Conservation (phyloP, 371 early-diverging fungal genomes). For the Lichtheimia corymbifera region DNA sequence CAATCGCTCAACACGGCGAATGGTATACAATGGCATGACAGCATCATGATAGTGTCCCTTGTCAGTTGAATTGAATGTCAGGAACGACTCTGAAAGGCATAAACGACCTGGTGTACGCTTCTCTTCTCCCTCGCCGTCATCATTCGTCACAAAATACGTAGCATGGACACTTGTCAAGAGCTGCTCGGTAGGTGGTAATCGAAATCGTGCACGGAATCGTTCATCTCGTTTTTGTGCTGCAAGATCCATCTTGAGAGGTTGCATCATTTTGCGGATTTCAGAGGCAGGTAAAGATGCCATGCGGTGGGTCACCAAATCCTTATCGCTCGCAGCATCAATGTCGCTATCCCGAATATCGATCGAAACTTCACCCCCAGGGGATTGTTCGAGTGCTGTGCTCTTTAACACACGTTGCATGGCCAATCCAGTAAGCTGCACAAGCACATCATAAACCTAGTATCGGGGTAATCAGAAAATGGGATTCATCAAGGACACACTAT, state of each 20-base stretch:
- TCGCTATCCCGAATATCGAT: conserved; percentile 40
- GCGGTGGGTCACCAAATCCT: neutral
- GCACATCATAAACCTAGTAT: conserved; percentile 74
- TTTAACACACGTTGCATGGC: conserved; percentile 90
- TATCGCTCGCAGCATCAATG: conserved; percentile 32
- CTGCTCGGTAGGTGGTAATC: conserved; percentile 68
- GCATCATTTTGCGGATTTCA: conserved; percentile 44
- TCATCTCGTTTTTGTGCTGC: conserved; percentile 80
- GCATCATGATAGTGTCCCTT: conserved; percentile 53
- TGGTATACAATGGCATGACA: conserved; percentile 84
- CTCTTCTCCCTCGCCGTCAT: conserved; percentile 7
- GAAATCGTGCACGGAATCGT: conserved; percentile 73
- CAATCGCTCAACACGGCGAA: conserved; percentile 87
- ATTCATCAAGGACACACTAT: neutral
- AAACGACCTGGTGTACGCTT: conserved; percentile 60
- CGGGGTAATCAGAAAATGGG: neutral
- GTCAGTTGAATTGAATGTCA: conserved; percentile 77
- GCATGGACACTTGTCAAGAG: conserved; percentile 59
- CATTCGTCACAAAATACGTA: conserved; percentile 37
- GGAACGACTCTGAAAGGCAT: conserved; percentile 80
- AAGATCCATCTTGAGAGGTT: conserved; percentile 56
- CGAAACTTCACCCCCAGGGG: conserved; percentile 58
- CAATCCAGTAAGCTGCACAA: conserved; percentile 86
- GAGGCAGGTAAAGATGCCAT: conserved; percentile 18
- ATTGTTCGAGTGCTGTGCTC: conserved; percentile 72